A percentile compares a stretch with the other conserved stretches of the same genome.
phyloP scores from a whole-genome alignment of 1,284 basidiomycete species.

The Moesziomyces parantarcticus region DNA sequence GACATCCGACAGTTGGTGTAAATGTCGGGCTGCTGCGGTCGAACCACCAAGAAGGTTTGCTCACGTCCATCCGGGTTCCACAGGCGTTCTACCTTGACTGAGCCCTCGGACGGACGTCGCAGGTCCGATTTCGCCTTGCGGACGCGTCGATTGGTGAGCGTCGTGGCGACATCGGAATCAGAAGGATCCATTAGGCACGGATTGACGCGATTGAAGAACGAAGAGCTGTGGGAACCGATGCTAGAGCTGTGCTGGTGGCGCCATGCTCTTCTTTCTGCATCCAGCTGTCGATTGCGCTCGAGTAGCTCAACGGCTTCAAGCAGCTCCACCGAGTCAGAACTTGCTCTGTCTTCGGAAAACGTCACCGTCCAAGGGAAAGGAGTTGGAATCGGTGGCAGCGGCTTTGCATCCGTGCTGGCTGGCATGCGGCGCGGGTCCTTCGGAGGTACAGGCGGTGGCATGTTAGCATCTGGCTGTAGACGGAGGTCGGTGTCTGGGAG shows the following conservation, averaged over 20 bases:
- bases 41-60: constrained; percentile 21
- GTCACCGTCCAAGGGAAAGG: constrained; percentile 1
- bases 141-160: neutral
- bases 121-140: neutral
- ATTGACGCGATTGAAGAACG: constrained; percentile 11
- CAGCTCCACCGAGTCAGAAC: constrained; percentile 15
- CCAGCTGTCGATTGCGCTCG: constrained; percentile 15
- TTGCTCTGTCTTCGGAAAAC: neutral
- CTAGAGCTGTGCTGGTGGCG: constrained; percentile 19
- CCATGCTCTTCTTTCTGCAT: constrained; percentile 25
- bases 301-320: constrained; percentile 18
- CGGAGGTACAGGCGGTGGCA: constrained; percentile 25
- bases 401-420: constrained; percentile 1
- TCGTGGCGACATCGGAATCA: neutral
- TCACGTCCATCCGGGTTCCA: constrained; percentile 18
- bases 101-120: neutral
- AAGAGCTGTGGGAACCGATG: neutral
- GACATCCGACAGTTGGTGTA: constrained; percentile 6
- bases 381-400: constrained; percentile 8
- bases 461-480: constrained; percentile 16
- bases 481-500: constrained; percentile 9
- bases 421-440: constrained; percentile 4
- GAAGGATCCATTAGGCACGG: constrained; percentile 20
- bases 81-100: constrained; percentile 22
- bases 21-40: neutral